A percentile compares a stretch with the other conserved stretches of the same genome.
phyloP scores from a whole-genome alignment of 306 rosid genomes.

The Prunus padus region DNA sequence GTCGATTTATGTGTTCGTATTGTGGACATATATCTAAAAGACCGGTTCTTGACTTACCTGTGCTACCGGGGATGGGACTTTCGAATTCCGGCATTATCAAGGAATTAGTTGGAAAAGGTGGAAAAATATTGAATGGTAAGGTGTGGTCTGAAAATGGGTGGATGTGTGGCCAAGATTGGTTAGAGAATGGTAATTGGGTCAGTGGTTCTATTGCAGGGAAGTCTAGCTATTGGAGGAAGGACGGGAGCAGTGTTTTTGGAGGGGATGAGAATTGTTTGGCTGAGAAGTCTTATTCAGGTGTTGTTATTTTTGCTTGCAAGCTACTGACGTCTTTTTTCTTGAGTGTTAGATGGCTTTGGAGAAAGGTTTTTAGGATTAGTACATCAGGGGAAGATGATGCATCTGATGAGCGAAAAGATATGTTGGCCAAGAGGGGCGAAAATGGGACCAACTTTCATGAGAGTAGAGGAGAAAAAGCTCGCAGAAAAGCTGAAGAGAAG shows the following conservation, averaged over 20 bases:
- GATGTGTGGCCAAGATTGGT: slow-evolving; percentile 87
- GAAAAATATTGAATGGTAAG: slow-evolving; percentile 81
- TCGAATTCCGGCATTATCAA: slow-evolving; percentile 68
- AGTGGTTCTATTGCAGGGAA: slow-evolving; percentile 62
- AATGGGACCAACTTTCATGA: slow-evolving; percentile 63
- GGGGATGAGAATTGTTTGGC: slow-evolving; percentile 83
- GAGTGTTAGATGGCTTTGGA: slow-evolving; percentile 92
- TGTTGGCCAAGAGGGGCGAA: slow-evolving; percentile 70
- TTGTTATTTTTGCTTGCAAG: slow-evolving; percentile 65
- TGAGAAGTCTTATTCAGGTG: slow-evolving; percentile 77
- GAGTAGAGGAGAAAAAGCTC: slow-evolving; percentile 94
- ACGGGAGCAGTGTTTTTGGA: slow-evolving; percentile 60
- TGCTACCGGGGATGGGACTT: slow-evolving; percentile 64
- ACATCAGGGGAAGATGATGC: slow-evolving; percentile 68
- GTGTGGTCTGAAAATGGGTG: slow-evolving; percentile 94
- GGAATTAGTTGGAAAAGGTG: slow-evolving; percentile 84
- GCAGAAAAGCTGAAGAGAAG: slow-evolving; percentile 99
- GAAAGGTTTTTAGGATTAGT: slow-evolving; percentile 80
- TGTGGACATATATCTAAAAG: slow-evolving; percentile 95
- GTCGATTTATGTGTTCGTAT: slow-evolving; percentile 92
- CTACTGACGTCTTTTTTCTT: slow-evolving; percentile 73
- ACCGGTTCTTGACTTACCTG: slow-evolving; percentile 90
- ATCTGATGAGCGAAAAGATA: slow-evolving; percentile 69
- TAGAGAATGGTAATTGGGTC: slow-evolving; percentile 84
- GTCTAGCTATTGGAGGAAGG: slow-evolving; percentile 64